These are phyloP conservation scores for Zymoseptoria brevis DNA, from an alignment of 2,329 filamentous ascomycete genomes.

Conservation along the genomic window DNA sequence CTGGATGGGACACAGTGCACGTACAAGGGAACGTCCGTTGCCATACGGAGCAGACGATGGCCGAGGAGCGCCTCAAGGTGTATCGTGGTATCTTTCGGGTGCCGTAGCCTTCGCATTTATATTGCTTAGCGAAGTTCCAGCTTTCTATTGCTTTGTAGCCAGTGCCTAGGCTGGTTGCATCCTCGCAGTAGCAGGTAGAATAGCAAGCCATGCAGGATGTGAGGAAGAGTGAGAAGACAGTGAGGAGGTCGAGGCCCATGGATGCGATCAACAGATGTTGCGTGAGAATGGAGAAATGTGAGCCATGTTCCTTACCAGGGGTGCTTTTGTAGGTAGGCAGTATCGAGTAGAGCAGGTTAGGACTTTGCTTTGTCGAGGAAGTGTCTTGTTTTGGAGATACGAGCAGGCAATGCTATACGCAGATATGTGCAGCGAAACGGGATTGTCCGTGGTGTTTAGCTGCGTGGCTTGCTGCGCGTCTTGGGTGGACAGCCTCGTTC, in stretches of 20 bases:
- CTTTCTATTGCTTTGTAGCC: not conserved
- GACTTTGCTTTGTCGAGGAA: not conserved
- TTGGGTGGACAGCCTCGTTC: too few relatives aligned
- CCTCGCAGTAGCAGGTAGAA: not conserved
- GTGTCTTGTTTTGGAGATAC: too few relatives aligned
- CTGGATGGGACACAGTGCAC: too few relatives aligned
- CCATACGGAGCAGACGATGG: too few relatives aligned
- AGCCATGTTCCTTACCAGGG: not conserved
- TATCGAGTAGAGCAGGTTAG: not conserved
- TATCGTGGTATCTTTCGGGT: too few relatives aligned
- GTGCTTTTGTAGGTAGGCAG: not conserved
- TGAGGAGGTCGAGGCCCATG: not conserved
- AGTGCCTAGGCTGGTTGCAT: not conserved
- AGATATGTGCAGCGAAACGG: too few relatives aligned
- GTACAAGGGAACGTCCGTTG: too few relatives aligned
- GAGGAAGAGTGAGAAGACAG: not conserved
- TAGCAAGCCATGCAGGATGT: not conserved
- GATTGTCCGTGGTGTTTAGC: too few relatives aligned
- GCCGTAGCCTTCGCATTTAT: not conserved
- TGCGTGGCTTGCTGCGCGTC: too few relatives aligned
- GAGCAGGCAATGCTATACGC: too few relatives aligned
- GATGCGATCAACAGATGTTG: not conserved
- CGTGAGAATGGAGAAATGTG: not conserved
- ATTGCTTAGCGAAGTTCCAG: not conserved
- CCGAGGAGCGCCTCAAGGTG: too few relatives aligned